Evolutionary conservation across 2,329 filamentous ascomycete genomes (phyloP).

Genomic region (Sclerotinia minor): DNA sequence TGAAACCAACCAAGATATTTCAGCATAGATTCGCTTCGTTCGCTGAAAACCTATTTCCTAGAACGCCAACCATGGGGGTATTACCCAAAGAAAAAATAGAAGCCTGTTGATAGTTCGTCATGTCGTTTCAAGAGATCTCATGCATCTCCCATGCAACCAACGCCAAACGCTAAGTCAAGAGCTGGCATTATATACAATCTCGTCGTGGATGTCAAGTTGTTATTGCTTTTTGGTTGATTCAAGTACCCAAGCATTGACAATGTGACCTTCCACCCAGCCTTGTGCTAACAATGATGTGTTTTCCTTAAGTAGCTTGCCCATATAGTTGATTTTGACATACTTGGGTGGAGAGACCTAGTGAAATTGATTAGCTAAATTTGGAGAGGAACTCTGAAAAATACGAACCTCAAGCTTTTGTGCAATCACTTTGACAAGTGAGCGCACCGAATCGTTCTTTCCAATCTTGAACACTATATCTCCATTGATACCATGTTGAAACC

Average conservation of each 20-base stretch:
- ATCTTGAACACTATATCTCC: slow-evolving; percentile 63
- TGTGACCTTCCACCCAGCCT: slow-evolving; percentile 72
- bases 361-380: slow-evolving; percentile 15
- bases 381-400: slow-evolving; percentile 27
- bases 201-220: neutral
- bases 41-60: neutral
- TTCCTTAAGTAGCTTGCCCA: slow-evolving; percentile 78
- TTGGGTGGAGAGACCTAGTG: slow-evolving; percentile 55
- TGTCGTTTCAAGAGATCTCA: neutral
- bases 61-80: slow-evolving; percentile 17
- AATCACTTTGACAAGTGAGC: slow-evolving; percentile 61
- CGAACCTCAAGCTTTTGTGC: slow-evolving; percentile 64
- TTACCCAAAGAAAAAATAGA: slow-evolving; percentile 10
- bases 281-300: slow-evolving; percentile 63
- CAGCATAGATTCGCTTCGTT: neutral
- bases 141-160: slow-evolving; percentile 5
- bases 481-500: slow-evolving; percentile 48
- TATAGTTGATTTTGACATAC: slow-evolving; percentile 71
- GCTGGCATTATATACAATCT: slow-evolving; percentile 15
- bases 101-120: slow-evolving; percentile 1
- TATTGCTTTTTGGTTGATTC: neutral
- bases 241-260: slow-evolving; percentile 63
- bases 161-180: neutral
- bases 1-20: neutral
- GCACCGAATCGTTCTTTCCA: slow-evolving; percentile 62